Base-by-base conservation (phyloP, 768 basidiomycete genomes). In the Agaricus bisporus region DNA sequence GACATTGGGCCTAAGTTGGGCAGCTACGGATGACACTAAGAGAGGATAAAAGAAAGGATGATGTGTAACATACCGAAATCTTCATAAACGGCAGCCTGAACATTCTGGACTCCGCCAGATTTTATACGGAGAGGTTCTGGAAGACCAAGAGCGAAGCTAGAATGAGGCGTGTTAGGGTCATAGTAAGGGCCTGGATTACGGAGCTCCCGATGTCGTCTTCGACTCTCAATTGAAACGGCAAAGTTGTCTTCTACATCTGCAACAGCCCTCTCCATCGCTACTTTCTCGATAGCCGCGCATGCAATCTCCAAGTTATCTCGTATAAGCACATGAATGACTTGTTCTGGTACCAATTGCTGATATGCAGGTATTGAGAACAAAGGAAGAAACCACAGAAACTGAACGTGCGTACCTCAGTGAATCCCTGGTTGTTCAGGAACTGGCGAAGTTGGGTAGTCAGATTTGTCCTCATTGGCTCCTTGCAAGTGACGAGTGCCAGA, bases 401-500 rank as follows among this genome's bases (percentile, higher is more conserved):
- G 49, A 36, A 22, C 35, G 48, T 5, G 53, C 62, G 47, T 56
- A 88, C 90, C 66, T 98, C 95, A 49, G 74, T 85, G 66, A 97
- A 97, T 41, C 95, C 95, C 61, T 91, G 87, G 42, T 95, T 92
- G 25, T 75, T 73, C 50, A 99, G 69, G 59, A 86, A 81, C 42
- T 85, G 82, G n/a, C 94, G 86, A 29, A 98, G 76, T 63, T 95
- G 93, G 49, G 81, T 86, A 15, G 87, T 85, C 62, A 98, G 83
- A 67, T 97, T 95, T 65, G 87, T 89, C 64, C 93, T 86, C 54
- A 99, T 70, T 1, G 95, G 95, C 63, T 99, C 97, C 67, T 98
- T 98, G 77, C 95, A 98, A 15, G 97, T 98, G 14, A 99, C 97
- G 50, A 98, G 73, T 22, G 97, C 97, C 45, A 99, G 80, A 60